Percentiles rank a stretch among this genome's conserved stretches.
Conservation (phyloP, 768 basidiomycete species). For the Kwoniella mangroviensis region DNA sequence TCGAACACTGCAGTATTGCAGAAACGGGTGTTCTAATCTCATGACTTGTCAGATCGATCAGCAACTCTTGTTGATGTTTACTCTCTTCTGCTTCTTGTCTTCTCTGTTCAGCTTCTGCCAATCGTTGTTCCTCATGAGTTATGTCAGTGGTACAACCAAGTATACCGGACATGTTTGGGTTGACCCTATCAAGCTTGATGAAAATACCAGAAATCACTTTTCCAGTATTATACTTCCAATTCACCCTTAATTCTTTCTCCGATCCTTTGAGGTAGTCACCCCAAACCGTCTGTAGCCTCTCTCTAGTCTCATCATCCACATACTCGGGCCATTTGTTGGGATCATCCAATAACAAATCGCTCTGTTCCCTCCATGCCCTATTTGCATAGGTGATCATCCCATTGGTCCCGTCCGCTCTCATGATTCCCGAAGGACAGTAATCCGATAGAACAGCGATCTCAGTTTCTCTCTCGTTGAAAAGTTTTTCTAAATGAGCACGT, state of each 20-base stretch:
- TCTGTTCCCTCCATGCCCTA: constrained; percentile 36
- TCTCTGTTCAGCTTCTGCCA: constrained; percentile 46
- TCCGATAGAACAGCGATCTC: constrained; percentile 47
- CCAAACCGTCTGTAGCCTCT: constrained; percentile 28
- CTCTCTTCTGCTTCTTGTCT: constrained; percentile 51
- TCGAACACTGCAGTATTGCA: constrained; percentile 57
- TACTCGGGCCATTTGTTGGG: constrained; percentile 41
- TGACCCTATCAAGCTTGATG: constrained; percentile 41
- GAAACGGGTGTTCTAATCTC: constrained; percentile 57
- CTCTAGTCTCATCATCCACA: constrained; percentile 28
- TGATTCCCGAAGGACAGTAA: constrained; percentile 53
- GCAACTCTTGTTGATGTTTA: constrained; percentile 56
- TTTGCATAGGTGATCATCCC: constrained; percentile 44
- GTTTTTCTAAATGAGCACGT: constrained; percentile 42
- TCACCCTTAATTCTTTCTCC: constrained; percentile 30
- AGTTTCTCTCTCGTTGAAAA: constrained; percentile 38
- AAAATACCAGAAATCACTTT: constrained; percentile 39
- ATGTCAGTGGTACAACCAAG: constrained; percentile 51
- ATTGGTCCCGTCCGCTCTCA: constrained; percentile 28
- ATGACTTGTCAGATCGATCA: constrained; percentile 58
- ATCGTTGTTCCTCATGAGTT: constrained; percentile 46
- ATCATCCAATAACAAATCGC: constrained; percentile 21
- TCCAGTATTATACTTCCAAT: constrained; percentile 49
- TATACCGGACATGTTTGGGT: constrained; percentile 38
- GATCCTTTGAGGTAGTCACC: constrained; percentile 19